Evolutionary conservation across 2,329 filamentous ascomycete species (phyloP), one percentile per base, ranked within the genome.

Genomic region (Scopulariopsis brevicaulis): DNA sequence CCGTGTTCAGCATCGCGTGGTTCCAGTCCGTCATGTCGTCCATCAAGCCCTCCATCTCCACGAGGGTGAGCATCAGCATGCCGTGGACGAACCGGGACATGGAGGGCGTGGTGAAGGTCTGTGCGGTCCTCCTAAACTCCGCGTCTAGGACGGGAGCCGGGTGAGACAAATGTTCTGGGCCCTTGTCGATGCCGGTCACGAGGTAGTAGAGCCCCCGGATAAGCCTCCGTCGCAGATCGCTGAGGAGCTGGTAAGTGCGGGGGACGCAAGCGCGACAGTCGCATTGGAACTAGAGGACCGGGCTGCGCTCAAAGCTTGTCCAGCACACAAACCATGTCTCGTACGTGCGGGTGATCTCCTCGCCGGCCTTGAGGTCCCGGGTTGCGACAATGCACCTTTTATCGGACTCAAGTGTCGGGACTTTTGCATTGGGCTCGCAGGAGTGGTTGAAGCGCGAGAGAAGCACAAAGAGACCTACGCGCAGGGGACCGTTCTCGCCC

Each of bases 381-480:
- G 25, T 28, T 24, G 53, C 53, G 35, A 43, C n/a, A 4, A n/a
- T 28, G 6, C n/a, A n/a, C 14, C 37, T n/a, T 10, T 20, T 22
- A 43, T 18, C 11, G 3, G 34, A 6, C 53, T 25, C 35, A 4
- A n/a, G 52, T 34, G 28, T 40, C 28, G 4, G 28, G 28, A 55
- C 7, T 6, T 12, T 24, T 2, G 25, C 24, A 20, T 55, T 55
- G 5, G 37, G 53, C 25, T 46, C 35, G 32, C 53, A 55, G 18
- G 35, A 55, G n/a, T 55, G 53, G 53, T 55, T 55, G 34, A 55
- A 1, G 25, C 53, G 53, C n/a, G 53, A 43, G 40, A 40, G 35
- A 4, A 55, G 53, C 7, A 22, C 32, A n/a, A 24, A 46, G n/a
- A 55, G 10, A 20, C 35, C 53, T 12, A 20, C 20, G 37, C 4